These are phyloP conservation scores for Inosperma sp. DNA, from an alignment of 768 basidiomycete species.

Conservation along the genomic window DNA sequence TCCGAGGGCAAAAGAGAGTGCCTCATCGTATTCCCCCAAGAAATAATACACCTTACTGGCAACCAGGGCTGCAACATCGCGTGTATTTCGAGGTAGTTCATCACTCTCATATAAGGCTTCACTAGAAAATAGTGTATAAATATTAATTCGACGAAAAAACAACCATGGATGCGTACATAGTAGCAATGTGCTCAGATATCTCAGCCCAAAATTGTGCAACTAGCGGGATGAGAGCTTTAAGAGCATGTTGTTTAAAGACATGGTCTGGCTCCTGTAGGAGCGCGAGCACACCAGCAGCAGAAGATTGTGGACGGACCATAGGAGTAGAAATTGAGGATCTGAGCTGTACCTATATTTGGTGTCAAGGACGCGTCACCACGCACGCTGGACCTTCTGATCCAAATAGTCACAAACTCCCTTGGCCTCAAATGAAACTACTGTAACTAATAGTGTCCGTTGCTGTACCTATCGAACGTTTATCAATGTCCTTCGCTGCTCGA, in stretches of 20 bases:
- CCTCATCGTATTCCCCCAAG: constrained; percentile 93
- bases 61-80: constrained; percentile 82
- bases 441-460: constrained; percentile 10
- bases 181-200: constrained; percentile 89
- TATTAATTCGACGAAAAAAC: background rate
- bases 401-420: constrained; percentile 28
- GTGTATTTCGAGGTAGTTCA: constrained; percentile 66
- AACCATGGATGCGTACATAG: constrained; percentile 60
- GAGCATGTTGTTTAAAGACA: constrained; percentile 86
- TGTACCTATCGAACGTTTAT: constrained; percentile 12
- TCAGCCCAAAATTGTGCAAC: constrained; percentile 98
- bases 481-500: constrained; percentile 50
- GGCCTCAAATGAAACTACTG: constrained; percentile 3
- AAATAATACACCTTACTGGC: constrained; percentile 99
- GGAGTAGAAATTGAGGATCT: constrained; percentile 20
- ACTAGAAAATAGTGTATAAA: constrained; percentile 37
- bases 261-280: constrained; percentile 86
- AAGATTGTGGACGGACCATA: constrained; percentile 77
- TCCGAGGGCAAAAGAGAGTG: constrained; percentile 89
- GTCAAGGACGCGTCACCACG: constrained; percentile 42
- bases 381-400: constrained; percentile 27
- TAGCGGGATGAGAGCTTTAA: constrained; percentile 73
- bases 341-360: constrained; percentile 17
- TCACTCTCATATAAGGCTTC: constrained; percentile 87
- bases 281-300: constrained; percentile 85